A percentile compares a stretch with the other conserved stretches of the same genome.
Conservation (phyloP, 2,329 filamentous ascomycete genomes). For the Epichloe scottii region DNA sequence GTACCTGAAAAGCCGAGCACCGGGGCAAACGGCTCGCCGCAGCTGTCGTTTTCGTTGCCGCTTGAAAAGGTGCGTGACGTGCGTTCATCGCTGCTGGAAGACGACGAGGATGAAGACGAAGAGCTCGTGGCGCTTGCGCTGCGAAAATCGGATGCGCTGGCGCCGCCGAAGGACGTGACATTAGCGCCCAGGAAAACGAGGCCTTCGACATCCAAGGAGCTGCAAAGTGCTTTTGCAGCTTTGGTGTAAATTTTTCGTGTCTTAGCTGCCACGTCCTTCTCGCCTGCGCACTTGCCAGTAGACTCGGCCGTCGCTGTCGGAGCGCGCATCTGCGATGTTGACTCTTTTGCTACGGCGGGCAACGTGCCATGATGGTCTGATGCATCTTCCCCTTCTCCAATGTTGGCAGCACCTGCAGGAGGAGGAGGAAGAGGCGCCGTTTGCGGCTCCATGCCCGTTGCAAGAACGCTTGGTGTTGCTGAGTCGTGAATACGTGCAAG, state of each 20-base stretch:
- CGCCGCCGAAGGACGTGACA: conserved; percentile 1
- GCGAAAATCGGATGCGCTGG: neutral
- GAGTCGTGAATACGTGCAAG: conserved; percentile 12
- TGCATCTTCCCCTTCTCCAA: neutral
- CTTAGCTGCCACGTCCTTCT: neutral
- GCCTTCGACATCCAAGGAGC: neutral
- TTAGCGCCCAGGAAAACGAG: conserved; percentile 1
- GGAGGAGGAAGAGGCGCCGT: neutral
- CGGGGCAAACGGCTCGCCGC: conserved; percentile 4
- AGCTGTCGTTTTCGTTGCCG: conserved; percentile 1
- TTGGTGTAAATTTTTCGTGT: neutral
- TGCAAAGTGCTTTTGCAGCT: conserved; percentile 1
- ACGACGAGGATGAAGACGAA: conserved; percentile 5
- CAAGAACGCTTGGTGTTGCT: neutral
- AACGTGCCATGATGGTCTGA: neutral
- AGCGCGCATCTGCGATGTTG: neutral
- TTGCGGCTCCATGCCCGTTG: neutral
- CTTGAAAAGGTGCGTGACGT: neutral
- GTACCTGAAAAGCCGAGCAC: conserved; percentile 26
- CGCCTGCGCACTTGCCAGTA: neutral
- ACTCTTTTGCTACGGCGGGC: neutral
- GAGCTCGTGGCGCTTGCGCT: conserved; percentile 17
- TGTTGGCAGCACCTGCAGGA: neutral
- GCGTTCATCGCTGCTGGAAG: conserved; percentile 13
- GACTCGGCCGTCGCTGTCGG: neutral